Evolutionary conservation across 2,329 filamentous ascomycete species (phyloP), one percentile per base, ranked within the genome.

Genomic region (Pseudomassariella vexata): DNA sequence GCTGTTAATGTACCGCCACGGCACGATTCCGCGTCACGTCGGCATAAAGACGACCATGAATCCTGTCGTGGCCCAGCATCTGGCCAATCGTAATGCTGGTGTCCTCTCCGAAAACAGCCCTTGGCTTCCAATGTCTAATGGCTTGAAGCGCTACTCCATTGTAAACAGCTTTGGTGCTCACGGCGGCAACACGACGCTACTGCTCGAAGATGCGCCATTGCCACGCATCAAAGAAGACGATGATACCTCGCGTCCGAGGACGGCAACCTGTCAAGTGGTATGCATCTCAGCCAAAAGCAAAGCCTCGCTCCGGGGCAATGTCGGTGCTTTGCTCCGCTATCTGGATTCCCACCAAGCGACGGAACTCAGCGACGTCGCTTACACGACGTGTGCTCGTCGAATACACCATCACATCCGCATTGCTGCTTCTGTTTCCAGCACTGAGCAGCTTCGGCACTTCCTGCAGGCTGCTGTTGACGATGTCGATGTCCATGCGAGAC

Each of bases 121-220:
- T 7, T 26, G 24, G 24, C n/a, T n/a, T n/a, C 24, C 24, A 9
- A 9, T 9, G 7, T 6, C 7, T 7, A 6, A 7, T 6, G 24
- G 24, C 17, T 34, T 25, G 16, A 24, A 18, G 17, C 18, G 70
- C 3, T 52, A 54, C 5, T 43, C 39, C 1, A 27, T 52, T 5
- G 59, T 63, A 19, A 78, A 78, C 48, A 75, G 71, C 49, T 78
- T 76, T 46, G 63, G 57, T 34, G 63, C 53, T 3, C 35, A 68
- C 9, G 73, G 73, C 34, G 72, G 72, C 4, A 79, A 78, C 21
- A 41, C 46, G 3, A 24, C 41, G 1, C 5, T 49, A 2, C 27
- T 44, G 4, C 19, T 49, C 1, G 46, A 47, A 37, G 46, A 49
- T 9, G 38, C 36, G 6, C 38, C 40, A n/a, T n/a, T n/a, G n/a